These are phyloP conservation scores for Aspergillus felis DNA, from an alignment of 2,329 filamentous ascomycete species.

Conservation along the genomic window DNA sequence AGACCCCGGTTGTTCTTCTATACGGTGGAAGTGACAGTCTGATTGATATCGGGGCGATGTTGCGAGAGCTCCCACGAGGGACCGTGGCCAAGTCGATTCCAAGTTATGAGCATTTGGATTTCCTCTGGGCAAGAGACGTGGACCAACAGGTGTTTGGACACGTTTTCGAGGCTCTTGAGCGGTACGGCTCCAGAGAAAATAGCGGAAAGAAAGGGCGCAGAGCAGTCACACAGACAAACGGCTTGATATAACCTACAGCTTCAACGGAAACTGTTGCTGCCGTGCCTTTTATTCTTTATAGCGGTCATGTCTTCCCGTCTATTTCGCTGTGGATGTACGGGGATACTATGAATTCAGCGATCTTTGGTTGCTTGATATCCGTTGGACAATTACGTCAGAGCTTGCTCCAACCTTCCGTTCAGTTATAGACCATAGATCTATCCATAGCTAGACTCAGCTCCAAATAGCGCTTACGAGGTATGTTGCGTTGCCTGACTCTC, in stretches of 20 bases:
- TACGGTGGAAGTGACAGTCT: slow-evolving; percentile 93
- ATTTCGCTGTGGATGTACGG: neutral
- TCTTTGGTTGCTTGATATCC: neutral
- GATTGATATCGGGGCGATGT: slow-evolving; percentile 90
- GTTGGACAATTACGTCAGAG: neutral
- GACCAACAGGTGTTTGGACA: slow-evolving; percentile 81
- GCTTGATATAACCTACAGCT: slow-evolving; percentile 5
- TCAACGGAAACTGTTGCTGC: neutral
- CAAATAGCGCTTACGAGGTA: too few relatives aligned
- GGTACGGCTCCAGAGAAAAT: slow-evolving; percentile 40
- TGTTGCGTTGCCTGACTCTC: too few relatives aligned
- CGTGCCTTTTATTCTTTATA: neutral
- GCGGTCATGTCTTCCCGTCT: too few relatives aligned
- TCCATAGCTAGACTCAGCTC: too few relatives aligned
- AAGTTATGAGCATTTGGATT: slow-evolving; percentile 95
- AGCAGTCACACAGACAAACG: slow-evolving; percentile 7
- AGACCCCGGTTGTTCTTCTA: slow-evolving; percentile 86
- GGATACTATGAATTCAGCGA: neutral
- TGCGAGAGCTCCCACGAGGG: slow-evolving; percentile 77
- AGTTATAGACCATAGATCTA: too few relatives aligned
- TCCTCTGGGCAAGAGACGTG: slow-evolving; percentile 88
- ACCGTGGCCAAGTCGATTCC: slow-evolving; percentile 83
- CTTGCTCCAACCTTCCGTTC: neutral
- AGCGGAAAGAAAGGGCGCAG: neutral
- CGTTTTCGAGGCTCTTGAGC: slow-evolving; percentile 83